Conservation (phyloP, 139 green algal species). For the Coelastrella sp. region DNA sequence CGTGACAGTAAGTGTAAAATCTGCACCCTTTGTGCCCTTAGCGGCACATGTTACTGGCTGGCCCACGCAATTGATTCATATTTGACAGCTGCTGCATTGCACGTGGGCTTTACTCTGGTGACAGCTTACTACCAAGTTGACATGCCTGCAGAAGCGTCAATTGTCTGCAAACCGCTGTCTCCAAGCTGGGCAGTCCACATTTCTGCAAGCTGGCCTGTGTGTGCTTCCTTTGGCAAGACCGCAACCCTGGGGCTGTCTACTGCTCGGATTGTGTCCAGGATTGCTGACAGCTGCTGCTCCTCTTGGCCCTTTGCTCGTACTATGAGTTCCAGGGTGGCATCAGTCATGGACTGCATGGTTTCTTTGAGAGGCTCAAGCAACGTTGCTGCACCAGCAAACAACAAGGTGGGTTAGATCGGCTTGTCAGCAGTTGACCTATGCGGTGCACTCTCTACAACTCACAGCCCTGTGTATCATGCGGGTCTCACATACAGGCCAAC, state of each 20-base stretch:
- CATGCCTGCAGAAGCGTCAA: conserved; percentile 49
- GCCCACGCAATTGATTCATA: neutral
- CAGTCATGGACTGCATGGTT: conserved; percentile 43
- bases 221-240: conserved; percentile 78
- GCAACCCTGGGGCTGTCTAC: conserved; percentile 62
- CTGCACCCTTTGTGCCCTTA: neutral
- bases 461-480: no score
- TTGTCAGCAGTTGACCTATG: no score
- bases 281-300: conserved; percentile 65
- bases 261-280: conserved; percentile 64
- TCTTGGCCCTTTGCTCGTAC: conserved; percentile 87
- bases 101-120: no score
- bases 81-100: neutral
- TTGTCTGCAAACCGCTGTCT: conserved; percentile 50
- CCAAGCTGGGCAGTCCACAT: conserved; percentile 47
- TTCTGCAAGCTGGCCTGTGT: conserved; percentile 67
- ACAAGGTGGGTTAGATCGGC: no score
- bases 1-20: no score
- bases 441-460: no score
- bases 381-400: conserved; percentile 62
- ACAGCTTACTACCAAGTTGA: no score
- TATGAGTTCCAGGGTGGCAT: conserved; percentile 72
- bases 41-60: neutral
- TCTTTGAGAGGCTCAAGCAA: conserved; percentile 74
- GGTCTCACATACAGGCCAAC: no score